These are phyloP conservation scores for Trichothecium roseum DNA, from an alignment of 2,329 filamentous ascomycete genomes.

Conservation along the genomic window DNA sequence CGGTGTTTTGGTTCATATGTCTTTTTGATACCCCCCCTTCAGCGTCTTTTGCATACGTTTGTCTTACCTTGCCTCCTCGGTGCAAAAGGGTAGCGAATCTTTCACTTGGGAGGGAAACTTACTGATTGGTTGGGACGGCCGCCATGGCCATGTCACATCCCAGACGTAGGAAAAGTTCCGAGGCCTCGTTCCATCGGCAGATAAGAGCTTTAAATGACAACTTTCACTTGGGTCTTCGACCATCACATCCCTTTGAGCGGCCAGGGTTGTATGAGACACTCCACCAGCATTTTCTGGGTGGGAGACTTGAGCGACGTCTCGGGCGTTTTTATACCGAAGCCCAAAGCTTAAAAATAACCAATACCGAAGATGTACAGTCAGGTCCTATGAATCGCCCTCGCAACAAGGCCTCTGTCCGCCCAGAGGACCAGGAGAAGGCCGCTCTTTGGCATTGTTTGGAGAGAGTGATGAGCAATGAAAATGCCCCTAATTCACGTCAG, in stretches of 20 bases:
- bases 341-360: too few relatives aligned
- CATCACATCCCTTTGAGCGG: too few relatives aligned
- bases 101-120: too few relatives aligned
- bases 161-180: conserved; percentile 2
- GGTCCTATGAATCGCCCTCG: not conserved
- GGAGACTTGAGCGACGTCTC: too few relatives aligned
- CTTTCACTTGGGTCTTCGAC: conserved; percentile 13
- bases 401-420: conserved; percentile 11
- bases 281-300: too few relatives aligned
- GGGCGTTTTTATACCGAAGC: too few relatives aligned
- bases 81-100: too few relatives aligned
- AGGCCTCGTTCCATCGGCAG: conserved; percentile 12
- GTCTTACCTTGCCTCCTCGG: not conserved
- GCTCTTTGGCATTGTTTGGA: conserved; percentile 15
- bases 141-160: conserved; percentile 9
- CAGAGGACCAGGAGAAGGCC: conserved; percentile 11
- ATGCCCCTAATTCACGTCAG: not conserved
- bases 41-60: not conserved
- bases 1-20: not conserved
- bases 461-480: conserved; percentile 6
- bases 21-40: not conserved
- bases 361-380: too few relatives aligned
- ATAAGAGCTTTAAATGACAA: conserved; percentile 15
- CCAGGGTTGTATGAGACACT: too few relatives aligned
- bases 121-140: conserved; percentile 1